These are phyloP conservation scores for Lachancea fermentati DNA, from an alignment of 805 yeast species.

Conservation along the genomic window DNA sequence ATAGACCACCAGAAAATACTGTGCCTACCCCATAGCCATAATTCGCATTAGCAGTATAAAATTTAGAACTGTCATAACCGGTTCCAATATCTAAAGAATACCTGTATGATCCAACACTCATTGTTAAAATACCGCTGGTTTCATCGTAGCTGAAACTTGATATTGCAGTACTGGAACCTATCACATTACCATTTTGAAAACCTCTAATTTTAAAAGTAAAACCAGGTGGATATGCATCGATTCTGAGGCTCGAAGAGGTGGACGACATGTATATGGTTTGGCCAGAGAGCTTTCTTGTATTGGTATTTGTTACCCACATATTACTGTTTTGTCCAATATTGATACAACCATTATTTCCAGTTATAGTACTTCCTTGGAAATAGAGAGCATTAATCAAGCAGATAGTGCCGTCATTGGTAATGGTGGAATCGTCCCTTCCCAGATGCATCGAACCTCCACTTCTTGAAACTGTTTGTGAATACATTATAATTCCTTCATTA, in stretches of 20 bases:
- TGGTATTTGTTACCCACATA: conserved; percentile 5
- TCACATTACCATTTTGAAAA: conserved; percentile 9
- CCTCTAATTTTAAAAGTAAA: conserved; percentile 12
- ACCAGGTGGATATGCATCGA: conserved; percentile 10
- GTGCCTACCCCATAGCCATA: conserved; percentile 5
- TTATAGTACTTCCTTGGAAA: conserved; percentile 6
- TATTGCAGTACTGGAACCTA: conserved; percentile 10
- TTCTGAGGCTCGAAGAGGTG: conserved; percentile 6
- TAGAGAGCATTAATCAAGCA: conserved; percentile 9
- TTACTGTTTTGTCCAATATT: conserved; percentile 10
- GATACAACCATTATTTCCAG: conserved; percentile 16
- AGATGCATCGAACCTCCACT: conserved; percentile 5
- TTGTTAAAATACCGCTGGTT: conserved; percentile 11
- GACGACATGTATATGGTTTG: conserved; percentile 13
- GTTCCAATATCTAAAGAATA: conserved; percentile 12
- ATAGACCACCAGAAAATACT: conserved; percentile 5
- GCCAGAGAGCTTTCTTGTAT: conserved; percentile 3
- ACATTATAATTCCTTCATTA: conserved; percentile 12
- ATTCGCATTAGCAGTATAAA: conserved; percentile 3
- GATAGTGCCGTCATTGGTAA: conserved; percentile 14
- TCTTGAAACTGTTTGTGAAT: conserved; percentile 7
- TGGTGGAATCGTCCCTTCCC: conserved; percentile 5
- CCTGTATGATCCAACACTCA: conserved; percentile 4
- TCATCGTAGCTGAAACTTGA: conserved; percentile 6
- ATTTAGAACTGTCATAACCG: conserved; percentile 10